Conservation (phyloP, 495 filamentous ascomycete genomes). For the Alectoria sarmentosa region DNA sequence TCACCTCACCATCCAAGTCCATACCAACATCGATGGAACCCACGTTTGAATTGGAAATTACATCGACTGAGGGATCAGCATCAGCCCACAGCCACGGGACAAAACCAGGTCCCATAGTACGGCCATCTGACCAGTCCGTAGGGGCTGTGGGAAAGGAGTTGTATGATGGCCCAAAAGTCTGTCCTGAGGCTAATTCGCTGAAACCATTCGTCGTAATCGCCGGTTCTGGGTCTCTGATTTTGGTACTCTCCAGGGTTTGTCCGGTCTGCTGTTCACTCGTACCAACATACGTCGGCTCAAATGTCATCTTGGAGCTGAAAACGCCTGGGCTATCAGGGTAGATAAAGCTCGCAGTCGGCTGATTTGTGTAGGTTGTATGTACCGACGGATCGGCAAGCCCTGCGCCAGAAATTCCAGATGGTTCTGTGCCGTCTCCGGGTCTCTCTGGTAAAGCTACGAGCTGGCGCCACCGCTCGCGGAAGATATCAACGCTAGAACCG, state of each 20-base stretch:
- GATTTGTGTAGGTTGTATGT: slow-evolving; percentile 2
- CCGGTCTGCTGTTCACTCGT: slow-evolving; percentile 3
- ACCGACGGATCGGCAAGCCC: slow-evolving; percentile 6
- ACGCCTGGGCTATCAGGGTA: not conserved
- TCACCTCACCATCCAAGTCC: slow-evolving; percentile 9
- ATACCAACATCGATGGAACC: slow-evolving; percentile 8
- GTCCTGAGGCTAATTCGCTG: not conserved
- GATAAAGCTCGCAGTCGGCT: not conserved
- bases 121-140: slow-evolving; percentile 2
- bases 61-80: not conserved
- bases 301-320: not conserved
- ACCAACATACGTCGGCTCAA: not conserved
- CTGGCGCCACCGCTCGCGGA: slow-evolving; percentile 9
- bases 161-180: slow-evolving; percentile 2
- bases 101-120: not conserved
- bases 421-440: not conserved
- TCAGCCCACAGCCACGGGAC: slow-evolving; percentile 7
- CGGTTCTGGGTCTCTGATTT: slow-evolving; percentile 1
- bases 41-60: not conserved
- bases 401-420: not conserved
- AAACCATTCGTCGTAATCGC: not conserved
- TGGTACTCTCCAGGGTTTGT: slow-evolving; percentile 1
- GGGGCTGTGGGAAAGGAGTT: not conserved
- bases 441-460: slow-evolving; percentile 1
- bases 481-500: not conserved